A percentile compares a stretch with the other conserved stretches of the same genome.
Conservation (phyloP, 192 early-diverging fungal genomes). For the Diversispora epigaea region DNA sequence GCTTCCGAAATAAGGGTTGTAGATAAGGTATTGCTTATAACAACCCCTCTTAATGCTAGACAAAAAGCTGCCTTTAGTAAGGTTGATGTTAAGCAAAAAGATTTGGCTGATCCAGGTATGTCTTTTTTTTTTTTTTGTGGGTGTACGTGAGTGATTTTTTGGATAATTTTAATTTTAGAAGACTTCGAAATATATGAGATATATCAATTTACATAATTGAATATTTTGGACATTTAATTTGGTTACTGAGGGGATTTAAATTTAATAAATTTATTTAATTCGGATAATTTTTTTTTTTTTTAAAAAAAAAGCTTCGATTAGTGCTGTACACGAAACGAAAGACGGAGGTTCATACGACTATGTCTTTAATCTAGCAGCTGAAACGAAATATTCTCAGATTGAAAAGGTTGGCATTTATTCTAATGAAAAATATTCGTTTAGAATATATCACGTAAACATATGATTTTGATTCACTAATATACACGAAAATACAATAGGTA, state of each 20-base stretch:
- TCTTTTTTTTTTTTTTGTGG: background rate
- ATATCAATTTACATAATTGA: background rate
- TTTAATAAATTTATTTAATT: background rate
- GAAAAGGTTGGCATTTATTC: slow-evolving; percentile 55
- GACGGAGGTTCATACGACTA: slow-evolving; percentile 80
- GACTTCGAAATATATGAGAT: background rate
- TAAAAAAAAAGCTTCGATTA: slow-evolving; percentile 67
- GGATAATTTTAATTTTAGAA: too few relatives aligned
- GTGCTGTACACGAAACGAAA: slow-evolving; percentile 59
- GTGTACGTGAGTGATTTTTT: background rate
- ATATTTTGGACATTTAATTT: background rate
- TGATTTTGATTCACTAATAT: background rate
- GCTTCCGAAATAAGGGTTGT: slow-evolving; percentile 67
- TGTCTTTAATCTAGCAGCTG: slow-evolving; percentile 93
- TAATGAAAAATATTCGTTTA: background rate
- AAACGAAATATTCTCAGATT: slow-evolving; percentile 89
- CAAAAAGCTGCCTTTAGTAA: slow-evolving; percentile 67
- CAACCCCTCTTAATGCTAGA: slow-evolving; percentile 65
- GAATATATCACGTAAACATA: background rate
- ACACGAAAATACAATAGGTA: slow-evolving; percentile 47
- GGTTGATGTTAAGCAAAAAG: slow-evolving; percentile 79
- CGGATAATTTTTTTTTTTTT: background rate
- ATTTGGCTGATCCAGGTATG: slow-evolving; percentile 72
- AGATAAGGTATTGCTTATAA: slow-evolving; percentile 82
- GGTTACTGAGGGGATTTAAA: too few relatives aligned